Conservation (phyloP, 139 green algal genomes). For the Chlamydomonas sp. region DNA sequence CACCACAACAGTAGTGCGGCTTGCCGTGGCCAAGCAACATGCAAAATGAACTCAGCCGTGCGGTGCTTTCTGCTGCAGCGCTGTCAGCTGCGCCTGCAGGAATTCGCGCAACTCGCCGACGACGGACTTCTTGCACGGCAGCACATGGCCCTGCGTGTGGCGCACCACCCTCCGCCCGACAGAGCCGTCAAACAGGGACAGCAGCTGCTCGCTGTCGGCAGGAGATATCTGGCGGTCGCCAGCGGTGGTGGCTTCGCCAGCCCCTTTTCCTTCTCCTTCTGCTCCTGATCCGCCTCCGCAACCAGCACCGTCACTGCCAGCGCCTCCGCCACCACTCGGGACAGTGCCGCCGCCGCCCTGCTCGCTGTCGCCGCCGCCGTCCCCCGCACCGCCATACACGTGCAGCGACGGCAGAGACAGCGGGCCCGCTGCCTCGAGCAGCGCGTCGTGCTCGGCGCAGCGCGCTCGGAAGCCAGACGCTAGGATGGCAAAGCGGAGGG, state of each 20-base stretch:
- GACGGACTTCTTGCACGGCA: constrained; percentile 7
- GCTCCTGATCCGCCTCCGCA: too few relatives aligned
- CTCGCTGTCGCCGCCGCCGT: too few relatives aligned
- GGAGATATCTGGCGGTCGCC: background rate
- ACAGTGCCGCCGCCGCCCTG: too few relatives aligned
- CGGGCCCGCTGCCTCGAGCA: constrained; percentile 11
- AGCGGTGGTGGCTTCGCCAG: too few relatives aligned
- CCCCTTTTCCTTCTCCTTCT: too few relatives aligned
- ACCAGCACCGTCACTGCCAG: too few relatives aligned
- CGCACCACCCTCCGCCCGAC: constrained; percentile 17
- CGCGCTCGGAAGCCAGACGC: constrained; percentile 25
- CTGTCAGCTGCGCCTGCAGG: background rate
- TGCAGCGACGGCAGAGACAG: constrained; percentile 34
- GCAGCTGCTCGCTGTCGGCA: constrained; percentile 6
- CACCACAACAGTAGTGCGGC: too few relatives aligned
- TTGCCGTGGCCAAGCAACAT: too few relatives aligned
- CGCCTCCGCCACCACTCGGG: too few relatives aligned
- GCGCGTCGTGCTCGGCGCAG: background rate
- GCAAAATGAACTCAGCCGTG: too few relatives aligned
- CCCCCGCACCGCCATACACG: constrained; percentile 24
- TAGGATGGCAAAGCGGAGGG: constrained; percentile 31
- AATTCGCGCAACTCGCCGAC: constrained; percentile 1
- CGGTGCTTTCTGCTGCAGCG: too few relatives aligned
- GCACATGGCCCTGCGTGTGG: constrained; percentile 2
- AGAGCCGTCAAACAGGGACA: constrained; percentile 43